Conservation (phyloP, 108 stramenopile species). For the Chaetoceros tenuissimus region DNA sequence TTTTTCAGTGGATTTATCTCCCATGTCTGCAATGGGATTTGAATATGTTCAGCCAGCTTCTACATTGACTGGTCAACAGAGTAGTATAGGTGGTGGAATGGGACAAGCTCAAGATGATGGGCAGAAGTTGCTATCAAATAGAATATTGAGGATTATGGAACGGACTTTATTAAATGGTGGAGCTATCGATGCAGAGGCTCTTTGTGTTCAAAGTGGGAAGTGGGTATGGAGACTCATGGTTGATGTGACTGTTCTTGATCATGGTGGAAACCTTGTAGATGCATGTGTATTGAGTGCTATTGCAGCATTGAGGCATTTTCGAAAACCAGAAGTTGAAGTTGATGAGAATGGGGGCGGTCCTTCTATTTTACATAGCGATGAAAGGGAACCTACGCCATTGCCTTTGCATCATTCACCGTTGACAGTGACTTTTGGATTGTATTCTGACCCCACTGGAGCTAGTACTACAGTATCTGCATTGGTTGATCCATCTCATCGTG, state of each 20-base stretch:
- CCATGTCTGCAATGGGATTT: conserved; percentile 73
- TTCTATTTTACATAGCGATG: conserved; percentile 19
- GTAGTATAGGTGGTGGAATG: conserved; percentile 16
- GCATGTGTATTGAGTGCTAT: conserved; percentile 83
- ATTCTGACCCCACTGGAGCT: conserved; percentile 50
- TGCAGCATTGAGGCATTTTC: conserved; percentile 86
- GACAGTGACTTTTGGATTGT: conserved; percentile 80
- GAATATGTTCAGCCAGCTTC: conserved; percentile 47
- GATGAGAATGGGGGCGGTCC: conserved; percentile 14
- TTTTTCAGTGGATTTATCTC: conserved; percentile 77
- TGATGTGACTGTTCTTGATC: conserved; percentile 67
- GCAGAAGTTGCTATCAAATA: conserved; percentile 49
- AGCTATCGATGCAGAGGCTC: conserved; percentile 84
- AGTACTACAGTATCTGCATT: conserved; percentile 45
- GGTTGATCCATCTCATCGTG: conserved; percentile 71
- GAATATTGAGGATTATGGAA: conserved; percentile 63
- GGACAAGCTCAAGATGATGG: conserved; percentile 23
- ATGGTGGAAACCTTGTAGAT: conserved; percentile 82
- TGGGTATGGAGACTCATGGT: conserved; percentile 87
- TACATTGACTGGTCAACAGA: conserved; percentile 27
- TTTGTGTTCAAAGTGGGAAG: conserved; percentile 69
- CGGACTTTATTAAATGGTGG: conserved; percentile 62
- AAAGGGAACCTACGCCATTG: conserved; percentile 84
- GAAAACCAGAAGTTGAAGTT: conserved; percentile 58
- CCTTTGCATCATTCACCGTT: conserved; percentile 91